Base-by-base conservation (phyloP, 805 yeast genomes). In the Yarrowia sp. region DNA sequence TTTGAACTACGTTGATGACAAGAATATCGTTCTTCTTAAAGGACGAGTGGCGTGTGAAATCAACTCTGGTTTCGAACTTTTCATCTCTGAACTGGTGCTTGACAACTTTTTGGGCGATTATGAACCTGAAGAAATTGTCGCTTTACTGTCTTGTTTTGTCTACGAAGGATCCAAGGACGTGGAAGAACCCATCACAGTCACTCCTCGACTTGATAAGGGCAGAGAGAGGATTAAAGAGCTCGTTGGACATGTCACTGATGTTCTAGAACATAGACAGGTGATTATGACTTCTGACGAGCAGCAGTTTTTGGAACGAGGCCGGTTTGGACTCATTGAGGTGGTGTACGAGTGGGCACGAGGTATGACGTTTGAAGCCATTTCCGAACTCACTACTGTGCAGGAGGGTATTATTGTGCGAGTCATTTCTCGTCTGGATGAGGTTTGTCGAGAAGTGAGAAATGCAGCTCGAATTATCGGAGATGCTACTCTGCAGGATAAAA, bases 331-430 rank as follows among this genome's bases (percentile, higher is more conserved):
- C 71, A 89, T 91, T 76, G 93, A 92, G 74, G 97, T 91, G 10
- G 97, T 93, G 3, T 95, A 93, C 74, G 98, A 95, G 76, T 95
- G 99, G 99, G 97, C 98, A 0, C 82, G 96, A 69, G 99, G 99
- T 1, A 82, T 87, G 81, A 83, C 96, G 0, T 95, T 95, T 79
- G 88, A 89, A 68, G 96, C 91, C 65, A 93, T 95, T 68, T 95
- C 92, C 88, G 87, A 85, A 67, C 82, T 91, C 68, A 90, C 97
- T 66, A 87, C 86, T 28, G 96, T 92, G 71, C 92, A 91, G 39
- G 99, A 95, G 76, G 99, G 99, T 44, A 90, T 97, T 0, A 95
- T 95, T 73, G 99, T 95, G 22, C 83, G 99, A 72, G 98, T 95
- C 6, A 93, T 95, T 55, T 91, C 96, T 1, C 83, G 98, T 71